Percentiles rank a stretch among this genome's conserved stretches.
These are phyloP conservation scores for Skeletonema tropicum DNA, from an alignment of 108 stramenopile genomes.

Conservation along the genomic window DNA sequence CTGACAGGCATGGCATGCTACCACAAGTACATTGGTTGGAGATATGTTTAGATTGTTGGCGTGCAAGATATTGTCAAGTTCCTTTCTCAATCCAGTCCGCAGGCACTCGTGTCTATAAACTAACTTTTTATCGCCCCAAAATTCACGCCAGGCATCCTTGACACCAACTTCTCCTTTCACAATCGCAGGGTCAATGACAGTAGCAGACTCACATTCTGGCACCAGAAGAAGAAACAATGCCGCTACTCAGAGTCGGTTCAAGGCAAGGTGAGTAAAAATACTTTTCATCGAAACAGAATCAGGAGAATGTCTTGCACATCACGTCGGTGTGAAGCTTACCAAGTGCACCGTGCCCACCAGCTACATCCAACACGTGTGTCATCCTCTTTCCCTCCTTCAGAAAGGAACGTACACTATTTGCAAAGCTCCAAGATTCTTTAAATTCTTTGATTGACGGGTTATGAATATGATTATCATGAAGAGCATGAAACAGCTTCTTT, in stretches of 20 bases:
- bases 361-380: conserved; percentile 71
- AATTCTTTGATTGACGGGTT: conserved; percentile 77
- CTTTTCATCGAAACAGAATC: too few species aligned
- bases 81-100: conserved; percentile 66
- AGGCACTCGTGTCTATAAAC: conserved; percentile 74
- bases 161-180: conserved; percentile 59
- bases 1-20: conserved; percentile 87
- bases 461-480: conserved; percentile 57
- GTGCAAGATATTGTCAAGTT: conserved; percentile 49
- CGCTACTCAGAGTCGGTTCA: too few species aligned
- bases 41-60: conserved; percentile 4
- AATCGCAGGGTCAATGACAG: conserved; percentile 68
- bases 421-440: conserved; percentile 73
- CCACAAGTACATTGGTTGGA: conserved; percentile 56
- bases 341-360: conserved; percentile 83
- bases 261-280: too few species aligned
- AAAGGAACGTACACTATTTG: conserved; percentile 59
- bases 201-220: conserved; percentile 45
- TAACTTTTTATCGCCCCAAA: conserved; percentile 49
- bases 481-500: conserved; percentile 66
- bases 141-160: conserved; percentile 53
- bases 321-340: too few species aligned
- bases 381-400: conserved; percentile 37
- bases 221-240: conserved; percentile 73
- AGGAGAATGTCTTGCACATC: too few species aligned